Conservation (phyloP, 2,329 filamentous ascomycete species). For the Ambrosiella xylebori region DNA sequence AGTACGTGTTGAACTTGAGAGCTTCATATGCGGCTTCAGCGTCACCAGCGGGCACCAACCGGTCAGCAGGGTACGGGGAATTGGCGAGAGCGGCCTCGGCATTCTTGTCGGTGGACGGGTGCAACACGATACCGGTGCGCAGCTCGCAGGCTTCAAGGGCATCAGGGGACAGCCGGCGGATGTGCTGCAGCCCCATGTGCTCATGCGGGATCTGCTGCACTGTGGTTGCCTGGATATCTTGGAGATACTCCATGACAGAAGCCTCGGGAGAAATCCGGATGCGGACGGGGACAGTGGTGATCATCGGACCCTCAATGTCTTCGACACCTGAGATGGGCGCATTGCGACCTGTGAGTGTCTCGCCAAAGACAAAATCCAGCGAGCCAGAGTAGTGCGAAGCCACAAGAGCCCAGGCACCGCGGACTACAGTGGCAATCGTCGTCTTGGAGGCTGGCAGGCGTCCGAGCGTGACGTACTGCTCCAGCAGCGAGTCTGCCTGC, state of each 20-base stretch:
- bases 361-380: conserved; percentile 39
- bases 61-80: conserved; percentile 26
- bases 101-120: conserved; percentile 22
- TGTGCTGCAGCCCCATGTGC: conserved; percentile 43
- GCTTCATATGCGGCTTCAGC: conserved; percentile 41
- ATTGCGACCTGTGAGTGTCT: conserved; percentile 40
- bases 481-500: conserved; percentile 33
- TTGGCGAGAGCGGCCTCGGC: conserved; percentile 15
- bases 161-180: conserved; percentile 37
- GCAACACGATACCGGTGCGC: conserved; percentile 36
- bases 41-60: conserved; percentile 37
- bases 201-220: conserved; percentile 45
- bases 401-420: conserved; percentile 41
- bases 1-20: conserved; percentile 40
- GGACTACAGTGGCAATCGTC: conserved; percentile 37
- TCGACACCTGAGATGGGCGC: conserved; percentile 30
- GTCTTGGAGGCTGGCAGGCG: conserved; percentile 21
- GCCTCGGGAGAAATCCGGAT: conserved; percentile 27
- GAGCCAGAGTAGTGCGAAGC: conserved; percentile 34
- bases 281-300: conserved; percentile 41
- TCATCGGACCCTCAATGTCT: conserved; percentile 42
- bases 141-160: conserved; percentile 38
- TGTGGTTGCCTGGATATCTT: conserved; percentile 37
- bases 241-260: conserved; percentile 33
- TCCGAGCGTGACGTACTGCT: conserved; percentile 30